These are phyloP conservation scores for Alternaria ethzedia DNA, from an alignment of 2,329 filamentous ascomycete species.

Conservation along the genomic window DNA sequence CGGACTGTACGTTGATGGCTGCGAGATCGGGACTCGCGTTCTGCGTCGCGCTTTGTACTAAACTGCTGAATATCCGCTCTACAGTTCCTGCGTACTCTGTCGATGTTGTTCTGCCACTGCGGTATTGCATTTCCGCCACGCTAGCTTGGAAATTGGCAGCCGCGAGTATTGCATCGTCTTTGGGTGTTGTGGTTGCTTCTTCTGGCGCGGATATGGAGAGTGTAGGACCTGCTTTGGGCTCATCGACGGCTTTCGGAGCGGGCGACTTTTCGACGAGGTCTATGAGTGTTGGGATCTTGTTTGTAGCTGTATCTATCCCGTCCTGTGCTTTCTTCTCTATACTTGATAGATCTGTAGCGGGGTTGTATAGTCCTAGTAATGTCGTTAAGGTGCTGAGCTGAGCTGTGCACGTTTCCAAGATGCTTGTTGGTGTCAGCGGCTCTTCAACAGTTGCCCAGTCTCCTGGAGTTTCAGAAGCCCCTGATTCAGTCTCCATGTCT, in stretches of 20 bases:
- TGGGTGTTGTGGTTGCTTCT: slow-evolving; percentile 47
- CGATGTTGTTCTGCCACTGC: slow-evolving; percentile 56
- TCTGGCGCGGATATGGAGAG: slow-evolving; percentile 37
- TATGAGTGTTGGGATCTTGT: slow-evolving; percentile 62
- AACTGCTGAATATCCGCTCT: slow-evolving; percentile 38
- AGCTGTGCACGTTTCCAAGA: slow-evolving; percentile 72
- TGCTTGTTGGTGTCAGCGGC: slow-evolving; percentile 67
- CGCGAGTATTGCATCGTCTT: slow-evolving; percentile 61
- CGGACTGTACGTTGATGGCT: slow-evolving; percentile 60
- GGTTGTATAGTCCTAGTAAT: slow-evolving; percentile 58
- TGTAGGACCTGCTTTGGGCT: slow-evolving; percentile 38
- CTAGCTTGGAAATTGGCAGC: slow-evolving; percentile 64
- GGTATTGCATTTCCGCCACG: slow-evolving; percentile 64
- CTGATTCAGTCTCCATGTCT: slow-evolving; percentile 33
- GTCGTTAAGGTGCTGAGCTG: slow-evolving; percentile 59
- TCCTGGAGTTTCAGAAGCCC: slow-evolving; percentile 52
- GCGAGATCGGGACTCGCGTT: slow-evolving; percentile 57
- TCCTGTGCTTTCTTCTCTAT: slow-evolving; percentile 66
- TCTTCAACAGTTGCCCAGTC: slow-evolving; percentile 73
- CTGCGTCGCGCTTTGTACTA: slow-evolving; percentile 53
- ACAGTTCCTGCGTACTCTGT: slow-evolving; percentile 59
- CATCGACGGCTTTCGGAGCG: slow-evolving; percentile 22
- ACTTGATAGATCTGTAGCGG: slow-evolving; percentile 50
- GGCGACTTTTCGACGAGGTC: slow-evolving; percentile 42
- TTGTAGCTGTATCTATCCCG: slow-evolving; percentile 59